A percentile compares a stretch with the other conserved stretches of the same genome.
Evolutionary conservation across 2,329 filamentous ascomycete species (phyloP).

Genomic region (Alternaria brassicicola): DNA sequence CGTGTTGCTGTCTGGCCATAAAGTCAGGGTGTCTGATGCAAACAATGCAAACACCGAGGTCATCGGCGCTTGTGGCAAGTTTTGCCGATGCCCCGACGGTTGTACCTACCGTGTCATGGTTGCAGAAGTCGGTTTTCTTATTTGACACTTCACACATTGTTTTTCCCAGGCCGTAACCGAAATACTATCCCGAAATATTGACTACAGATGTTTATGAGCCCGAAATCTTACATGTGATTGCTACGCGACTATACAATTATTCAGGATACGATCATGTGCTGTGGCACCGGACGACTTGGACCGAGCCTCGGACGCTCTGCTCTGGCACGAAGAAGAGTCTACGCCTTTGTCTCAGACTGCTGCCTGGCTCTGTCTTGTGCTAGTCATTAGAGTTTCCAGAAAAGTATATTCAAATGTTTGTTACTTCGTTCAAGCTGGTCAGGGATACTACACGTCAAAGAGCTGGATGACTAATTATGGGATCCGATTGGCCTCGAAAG

Average conservation of each 20-base stretch:
- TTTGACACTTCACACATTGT: not conserved
- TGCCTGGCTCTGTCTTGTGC: not conserved
- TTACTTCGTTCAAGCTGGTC: not conserved
- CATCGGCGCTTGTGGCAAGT: conserved; percentile 8
- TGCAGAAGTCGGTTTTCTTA: not conserved
- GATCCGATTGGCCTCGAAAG: not conserved
- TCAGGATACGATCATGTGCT: not conserved
- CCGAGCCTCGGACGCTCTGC: not conserved
- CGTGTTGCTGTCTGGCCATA: conserved; percentile 32
- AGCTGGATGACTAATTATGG: not conserved
- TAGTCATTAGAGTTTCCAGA: not conserved
- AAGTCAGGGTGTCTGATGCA: conserved; percentile 31
- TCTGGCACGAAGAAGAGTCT: not conserved
- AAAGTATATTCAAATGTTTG: not conserved
- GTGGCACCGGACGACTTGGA: not conserved
- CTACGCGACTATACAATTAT: not conserved
- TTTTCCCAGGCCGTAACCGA: not conserved
- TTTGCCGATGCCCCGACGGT: conserved; percentile 5
- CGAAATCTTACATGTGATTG: not conserved
- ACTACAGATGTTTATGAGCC: not conserved
- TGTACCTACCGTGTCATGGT: conserved; percentile 1
- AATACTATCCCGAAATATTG: not conserved
- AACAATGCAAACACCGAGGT: conserved; percentile 31
- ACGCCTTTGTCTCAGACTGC: not conserved
- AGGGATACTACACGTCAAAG: not conserved